Evolutionary conservation across 129 eudicot genomes (phyloP).

Genomic region (Chrysanthemum seticuspe): DNA sequence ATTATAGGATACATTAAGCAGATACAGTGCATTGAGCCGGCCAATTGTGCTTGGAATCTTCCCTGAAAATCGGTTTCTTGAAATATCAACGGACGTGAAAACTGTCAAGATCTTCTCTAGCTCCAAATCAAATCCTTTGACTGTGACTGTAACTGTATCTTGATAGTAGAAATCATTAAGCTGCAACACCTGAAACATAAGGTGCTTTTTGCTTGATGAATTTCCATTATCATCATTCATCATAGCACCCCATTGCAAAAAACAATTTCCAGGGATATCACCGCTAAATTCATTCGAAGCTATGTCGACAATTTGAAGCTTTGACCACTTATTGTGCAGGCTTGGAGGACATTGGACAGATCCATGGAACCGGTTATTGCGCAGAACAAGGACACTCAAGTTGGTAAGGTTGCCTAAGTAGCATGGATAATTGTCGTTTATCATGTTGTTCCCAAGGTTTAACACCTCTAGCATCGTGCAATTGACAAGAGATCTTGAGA

Average conservation of each 20-base stretch:
- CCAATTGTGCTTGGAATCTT: conserved; percentile 52
- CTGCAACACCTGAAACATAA: conserved; percentile 26
- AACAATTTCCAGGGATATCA: conserved; percentile 26
- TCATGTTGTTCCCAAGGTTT: conserved; percentile 47
- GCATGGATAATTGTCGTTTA: conserved; percentile 54
- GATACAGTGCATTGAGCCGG: conserved; percentile 35
- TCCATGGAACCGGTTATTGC: conserved; percentile 56
- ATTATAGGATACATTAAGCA: conserved; percentile 60
- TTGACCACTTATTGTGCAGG: conserved; percentile 35
- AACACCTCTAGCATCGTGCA: conserved; percentile 52
- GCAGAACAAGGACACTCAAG: conserved; percentile 58
- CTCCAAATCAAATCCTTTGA: conserved; percentile 52
- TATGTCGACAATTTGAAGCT: conserved; percentile 64
- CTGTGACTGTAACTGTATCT: conserved; percentile 48
- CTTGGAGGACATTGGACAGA: conserved; percentile 28
- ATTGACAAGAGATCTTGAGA: conserved; percentile 44
- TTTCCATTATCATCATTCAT: too few relatives aligned
- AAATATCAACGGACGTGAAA: conserved; percentile 67
- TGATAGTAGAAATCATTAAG: conserved; percentile 39
- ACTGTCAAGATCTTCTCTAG: conserved; percentile 50
- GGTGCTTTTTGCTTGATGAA: conserved; percentile 22
- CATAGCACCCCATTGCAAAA: conserved; percentile 44
- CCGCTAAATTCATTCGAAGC: conserved; percentile 53
- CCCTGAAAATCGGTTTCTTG: conserved; percentile 49
- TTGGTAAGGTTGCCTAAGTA: conserved; percentile 38